Evolutionary conservation across 768 basidiomycete genomes (phyloP).

Genomic region (Phaeolepiota aurea): DNA sequence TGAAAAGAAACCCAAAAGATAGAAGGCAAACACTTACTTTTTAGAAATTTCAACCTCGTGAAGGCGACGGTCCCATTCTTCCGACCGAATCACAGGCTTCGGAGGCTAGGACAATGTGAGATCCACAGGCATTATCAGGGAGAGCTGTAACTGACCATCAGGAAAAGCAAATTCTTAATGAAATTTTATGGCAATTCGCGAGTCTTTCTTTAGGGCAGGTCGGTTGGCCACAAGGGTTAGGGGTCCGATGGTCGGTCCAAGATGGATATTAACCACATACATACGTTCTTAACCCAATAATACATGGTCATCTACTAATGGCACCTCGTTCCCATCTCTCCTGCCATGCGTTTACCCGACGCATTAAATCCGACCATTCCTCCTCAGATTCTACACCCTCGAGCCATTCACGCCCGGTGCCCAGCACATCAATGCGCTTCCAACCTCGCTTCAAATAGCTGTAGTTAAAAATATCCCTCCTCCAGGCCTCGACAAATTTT

Average conservation of each 20-base stretch:
- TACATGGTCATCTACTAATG: conserved; percentile 12
- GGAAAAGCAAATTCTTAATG: conserved; percentile 10
- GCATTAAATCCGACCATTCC: conserved; percentile 43
- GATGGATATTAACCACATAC: not conserved
- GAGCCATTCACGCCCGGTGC: conserved; percentile 32
- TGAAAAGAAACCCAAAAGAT: conserved; percentile 11
- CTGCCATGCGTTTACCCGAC: conserved; percentile 39
- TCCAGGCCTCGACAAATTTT: conserved; percentile 43
- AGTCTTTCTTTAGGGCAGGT: conserved; percentile 25
- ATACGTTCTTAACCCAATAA: conserved; percentile 5
- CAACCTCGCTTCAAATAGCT: conserved; percentile 31
- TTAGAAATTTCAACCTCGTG: conserved; percentile 81
- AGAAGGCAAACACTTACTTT: conserved; percentile 54
- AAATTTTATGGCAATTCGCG: conserved; percentile 20
- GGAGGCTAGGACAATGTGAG: conserved; percentile 24
- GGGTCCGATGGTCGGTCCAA: not conserved
- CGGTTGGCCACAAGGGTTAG: not conserved
- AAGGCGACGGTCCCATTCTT: conserved; percentile 83
- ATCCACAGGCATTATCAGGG: conserved; percentile 1
- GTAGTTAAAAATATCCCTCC: conserved; percentile 24
- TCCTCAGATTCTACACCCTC: conserved; percentile 40
- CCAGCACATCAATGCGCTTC: conserved; percentile 34
- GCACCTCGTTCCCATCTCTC: conserved; percentile 39
- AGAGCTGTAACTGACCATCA: conserved; percentile 25
- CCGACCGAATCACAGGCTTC: conserved; percentile 57